Conservation (phyloP, 1,139 yeast species). For the Entelexis paramagnoliae region DNA sequence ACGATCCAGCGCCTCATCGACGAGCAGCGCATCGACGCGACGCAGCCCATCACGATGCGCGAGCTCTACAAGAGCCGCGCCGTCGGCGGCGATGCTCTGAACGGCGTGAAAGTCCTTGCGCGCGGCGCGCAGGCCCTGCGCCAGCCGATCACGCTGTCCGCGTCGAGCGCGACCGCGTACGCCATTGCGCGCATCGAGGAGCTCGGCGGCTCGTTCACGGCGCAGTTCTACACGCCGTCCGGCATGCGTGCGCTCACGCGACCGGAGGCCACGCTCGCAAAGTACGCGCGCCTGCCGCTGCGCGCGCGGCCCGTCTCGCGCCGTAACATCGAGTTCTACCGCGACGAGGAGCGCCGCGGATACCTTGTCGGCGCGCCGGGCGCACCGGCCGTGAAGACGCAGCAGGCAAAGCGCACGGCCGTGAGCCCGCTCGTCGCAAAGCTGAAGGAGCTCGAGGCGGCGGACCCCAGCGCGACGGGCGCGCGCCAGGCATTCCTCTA, state of each 20-base stretch:
- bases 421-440: conserved; percentile 29
- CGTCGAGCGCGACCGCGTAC: conserved; percentile 63
- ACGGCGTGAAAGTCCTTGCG: conserved; percentile 77
- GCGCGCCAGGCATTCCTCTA: conserved; percentile 21
- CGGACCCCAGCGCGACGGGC: conserved; percentile 21
- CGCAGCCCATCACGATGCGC: conserved; percentile 62
- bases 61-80: conserved; percentile 59
- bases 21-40: conserved; percentile 38
- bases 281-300: conserved; percentile 70
- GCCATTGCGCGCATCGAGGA: conserved; percentile 67
- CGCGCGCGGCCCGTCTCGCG: conserved; percentile 79
- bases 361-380: conserved; percentile 42
- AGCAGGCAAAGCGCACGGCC: conserved; percentile 22
- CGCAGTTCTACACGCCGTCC: conserved; percentile 56
- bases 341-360: conserved; percentile 63
- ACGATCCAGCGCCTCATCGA: conserved; percentile 44
- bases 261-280: conserved; percentile 58
- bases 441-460: conserved; percentile 25
- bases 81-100: conserved; percentile 53
- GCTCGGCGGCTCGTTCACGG: conserved; percentile 60
- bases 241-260: conserved; percentile 65
- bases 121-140: conserved; percentile 48
- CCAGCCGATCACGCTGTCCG: conserved; percentile 56
- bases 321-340: conserved; percentile 70
- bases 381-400: conserved; percentile 29